Conservation (phyloP, 805 yeast species). For the Pichia californica region DNA sequence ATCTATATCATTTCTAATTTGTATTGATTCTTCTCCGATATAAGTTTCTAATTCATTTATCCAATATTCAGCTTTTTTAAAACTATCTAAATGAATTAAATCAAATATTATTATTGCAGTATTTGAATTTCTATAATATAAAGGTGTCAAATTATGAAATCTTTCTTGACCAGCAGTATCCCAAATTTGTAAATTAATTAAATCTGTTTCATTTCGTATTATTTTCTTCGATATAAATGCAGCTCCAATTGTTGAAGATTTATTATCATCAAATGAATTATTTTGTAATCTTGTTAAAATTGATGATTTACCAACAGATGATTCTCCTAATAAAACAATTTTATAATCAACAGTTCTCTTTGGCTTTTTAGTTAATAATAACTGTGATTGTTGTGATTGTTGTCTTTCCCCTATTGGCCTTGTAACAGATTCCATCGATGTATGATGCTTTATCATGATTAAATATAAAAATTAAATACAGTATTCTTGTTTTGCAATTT, state of each 20-base stretch:
- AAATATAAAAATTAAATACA: no score
- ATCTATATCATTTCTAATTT: constrained; percentile 2
- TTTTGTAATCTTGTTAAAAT: constrained; percentile 73
- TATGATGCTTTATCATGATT: no score
- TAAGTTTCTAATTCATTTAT: constrained; percentile 59
- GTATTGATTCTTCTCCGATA: constrained; percentile 19
- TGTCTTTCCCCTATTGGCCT: background rate
- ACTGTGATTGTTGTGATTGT: background rate
- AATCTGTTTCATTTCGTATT: constrained; percentile 21
- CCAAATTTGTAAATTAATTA: constrained; percentile 64
- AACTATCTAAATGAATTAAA: constrained; percentile 45
- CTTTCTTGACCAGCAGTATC: constrained; percentile 97
- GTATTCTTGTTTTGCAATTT: no score
- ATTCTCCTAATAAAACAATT: constrained; percentile 40
- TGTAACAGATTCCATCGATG: background rate
- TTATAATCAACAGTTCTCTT: constrained; percentile 28
- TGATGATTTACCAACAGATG: constrained; percentile 63
- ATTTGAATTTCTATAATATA: constrained; percentile 76
- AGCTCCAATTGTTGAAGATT: constrained; percentile 97
- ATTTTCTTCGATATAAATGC: constrained; percentile 87
- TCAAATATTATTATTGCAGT: constrained; percentile 88
- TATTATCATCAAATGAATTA: constrained; percentile 64
- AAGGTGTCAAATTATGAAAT: constrained; percentile 75
- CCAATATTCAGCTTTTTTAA: constrained; percentile 82
- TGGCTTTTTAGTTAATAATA: constrained; percentile 16